These are phyloP conservation scores for Eucalyptus tenuipes DNA, from an alignment of 345 rosid genomes.

Conservation along the genomic window DNA sequence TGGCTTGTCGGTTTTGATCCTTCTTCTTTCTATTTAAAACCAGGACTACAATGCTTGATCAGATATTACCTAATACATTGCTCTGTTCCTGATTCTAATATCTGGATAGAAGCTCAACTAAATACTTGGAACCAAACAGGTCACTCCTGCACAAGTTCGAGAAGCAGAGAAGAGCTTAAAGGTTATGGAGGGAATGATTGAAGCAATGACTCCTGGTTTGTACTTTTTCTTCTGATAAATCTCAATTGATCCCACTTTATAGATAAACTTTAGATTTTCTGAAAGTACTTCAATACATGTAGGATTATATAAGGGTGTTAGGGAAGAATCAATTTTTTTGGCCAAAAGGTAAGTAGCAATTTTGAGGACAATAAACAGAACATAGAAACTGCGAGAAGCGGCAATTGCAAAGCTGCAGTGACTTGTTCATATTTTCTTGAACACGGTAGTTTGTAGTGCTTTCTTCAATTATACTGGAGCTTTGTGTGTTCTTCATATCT, in stretches of 20 bases:
- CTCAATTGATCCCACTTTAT: background rate
- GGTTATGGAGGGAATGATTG: slow-evolving; percentile 84
- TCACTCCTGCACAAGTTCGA: slow-evolving; percentile 87
- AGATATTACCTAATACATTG: background rate
- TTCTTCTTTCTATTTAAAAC: background rate
- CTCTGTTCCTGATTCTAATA: background rate
- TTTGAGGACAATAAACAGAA: background rate
- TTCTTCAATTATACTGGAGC: background rate
- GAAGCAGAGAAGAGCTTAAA: slow-evolving; percentile 88
- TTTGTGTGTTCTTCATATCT: background rate
- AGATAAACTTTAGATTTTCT: background rate
- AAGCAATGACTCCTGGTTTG: slow-evolving; percentile 91
- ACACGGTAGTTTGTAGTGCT: background rate
- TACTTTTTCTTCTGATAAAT: background rate
- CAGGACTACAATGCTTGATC: background rate
- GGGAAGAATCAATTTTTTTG: background rate
- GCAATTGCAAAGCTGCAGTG: background rate
- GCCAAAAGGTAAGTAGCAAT: background rate
- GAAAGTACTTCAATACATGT: background rate
- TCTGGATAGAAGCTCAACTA: background rate
- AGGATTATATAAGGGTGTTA: background rate
- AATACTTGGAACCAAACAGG: slow-evolving; percentile 14
- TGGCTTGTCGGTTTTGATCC: background rate
- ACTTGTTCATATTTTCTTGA: background rate
- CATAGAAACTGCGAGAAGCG: background rate